Evolutionary conservation across 441 rosid species (phyloP), one percentile per base, ranked within the genome.

Genomic region (Populus hybrid): DNA sequence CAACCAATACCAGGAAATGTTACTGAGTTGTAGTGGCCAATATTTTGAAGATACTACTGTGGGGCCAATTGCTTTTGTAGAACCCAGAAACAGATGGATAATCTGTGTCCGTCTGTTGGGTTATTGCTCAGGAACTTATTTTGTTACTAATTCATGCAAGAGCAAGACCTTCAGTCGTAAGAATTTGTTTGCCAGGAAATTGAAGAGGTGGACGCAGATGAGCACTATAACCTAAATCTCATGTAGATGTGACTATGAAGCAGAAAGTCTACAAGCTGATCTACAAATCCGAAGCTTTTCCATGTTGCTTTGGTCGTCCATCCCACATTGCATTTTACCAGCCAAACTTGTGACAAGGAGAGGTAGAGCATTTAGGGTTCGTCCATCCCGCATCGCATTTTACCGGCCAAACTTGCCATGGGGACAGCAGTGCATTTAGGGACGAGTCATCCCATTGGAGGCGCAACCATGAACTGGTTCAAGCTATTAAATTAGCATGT

Each of bases 171-270:
- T 64, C 70, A 38, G 42, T 19, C 32, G 7, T 35, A 78, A 67
- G 35, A 36, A 40, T 65, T 18, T 26, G 14, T 32, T 73, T 24
- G 5, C 42, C 88, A 94, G 98, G 98, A 93, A 88, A 95, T 95
- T 32, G 97, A 95, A 85, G 99, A 90, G 87, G 91, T 95, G 74
- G 98, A 93, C 80, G 91, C 99, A 1, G 96, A 95, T 73, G 92
- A 86, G 71, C 92, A 88, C 84, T 92, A 83, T 80, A 81, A 78
- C 99, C 98, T 7, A 93, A 89, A 82, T 84, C 94, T 34, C 85
- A 75, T 5, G 83, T 89, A 75, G 86, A 83, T 10, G 84, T 89
- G 78, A 81, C 81, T 50, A 80, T 91, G 71, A 81, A 87, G 85
- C 89, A 83, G 71, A 72, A 82, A 34, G 73, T 78, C 76, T 89